Evolutionary conservation across 2,329 filamentous ascomycete species (phyloP), one percentile per base, ranked within the genome.

Genomic region (Cryphonectria parasitica): DNA sequence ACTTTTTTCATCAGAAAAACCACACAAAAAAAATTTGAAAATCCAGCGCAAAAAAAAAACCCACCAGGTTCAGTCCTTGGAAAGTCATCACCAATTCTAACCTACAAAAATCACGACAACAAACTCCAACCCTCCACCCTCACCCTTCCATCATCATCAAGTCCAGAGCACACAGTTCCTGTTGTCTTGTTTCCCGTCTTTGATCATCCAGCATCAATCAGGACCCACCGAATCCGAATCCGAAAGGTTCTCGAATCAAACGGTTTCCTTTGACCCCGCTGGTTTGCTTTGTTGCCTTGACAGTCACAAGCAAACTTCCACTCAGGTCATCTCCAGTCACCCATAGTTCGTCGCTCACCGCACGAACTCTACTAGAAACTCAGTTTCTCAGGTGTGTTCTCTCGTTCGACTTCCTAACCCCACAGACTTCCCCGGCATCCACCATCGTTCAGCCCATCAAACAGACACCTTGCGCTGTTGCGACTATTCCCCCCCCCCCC

Each of bases 21-120:
- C 82, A 81, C 81, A 82, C 78, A 80, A 85, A 88, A 89, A 89
- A 89, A 89, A 88, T 76, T 80, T 82, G 82, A 85, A 87, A 89
- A 88, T 82, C 80, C 80, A 74, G 69, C 78, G 79, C 83, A 83
- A 56, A 56, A 52, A 45, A 87, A 84, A 84, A 81, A 77, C 75
- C 73, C 74, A 71, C 74, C 74, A 66, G 64, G 64, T 66, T 66
- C 64, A 66, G 70, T 74, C 73, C 73, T 70, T 67, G 69, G 52
- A 69, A 74, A 72, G 6, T 61, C 66, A 58, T 64, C 61, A 63
- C 39, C 61, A 63, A 63, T 31, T 22, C 39, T 49, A 43, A 62
- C 68, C 63, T 62, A 66, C 68, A 73, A 71, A 63, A 61, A 43
- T 28, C 39, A 49, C 54, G 54, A 68, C 41, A 61, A 60, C 65